Conservation (phyloP, 2,329 filamentous ascomycete genomes). For the Diaporthe sp. region DNA sequence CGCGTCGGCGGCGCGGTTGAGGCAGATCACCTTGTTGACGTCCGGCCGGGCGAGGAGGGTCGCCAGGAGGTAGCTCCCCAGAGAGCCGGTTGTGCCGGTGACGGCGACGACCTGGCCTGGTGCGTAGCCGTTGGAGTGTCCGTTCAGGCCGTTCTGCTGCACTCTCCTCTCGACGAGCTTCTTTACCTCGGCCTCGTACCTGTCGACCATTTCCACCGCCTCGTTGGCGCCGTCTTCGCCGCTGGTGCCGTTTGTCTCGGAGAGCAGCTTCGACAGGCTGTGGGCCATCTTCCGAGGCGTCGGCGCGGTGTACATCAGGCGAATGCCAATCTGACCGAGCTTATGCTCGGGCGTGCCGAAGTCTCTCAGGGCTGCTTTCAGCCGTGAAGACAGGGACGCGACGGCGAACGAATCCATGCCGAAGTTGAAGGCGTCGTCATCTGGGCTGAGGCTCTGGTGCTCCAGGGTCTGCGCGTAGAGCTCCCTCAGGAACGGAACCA, state of each 20-base stretch:
- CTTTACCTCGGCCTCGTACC: constrained; percentile 45
- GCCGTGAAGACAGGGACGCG: constrained; percentile 16
- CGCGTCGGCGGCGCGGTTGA: constrained; percentile 30
- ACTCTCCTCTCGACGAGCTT: constrained; percentile 41
- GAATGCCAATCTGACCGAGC: constrained; percentile 16
- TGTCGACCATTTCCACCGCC: constrained; percentile 27
- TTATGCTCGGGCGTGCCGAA: neutral
- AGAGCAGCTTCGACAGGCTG: constrained; percentile 11
- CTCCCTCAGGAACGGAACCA: constrained; percentile 23
- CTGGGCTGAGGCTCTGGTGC: constrained; percentile 1
- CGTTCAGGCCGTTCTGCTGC: constrained; percentile 8
- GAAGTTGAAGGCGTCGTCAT: constrained; percentile 28
- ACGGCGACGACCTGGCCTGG: constrained; percentile 26
- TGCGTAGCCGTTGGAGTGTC: constrained; percentile 1
- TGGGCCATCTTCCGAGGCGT: constrained; percentile 15
- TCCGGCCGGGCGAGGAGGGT: constrained; percentile 27
- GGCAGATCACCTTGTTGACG: constrained; percentile 30
- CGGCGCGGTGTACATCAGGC: constrained; percentile 15
- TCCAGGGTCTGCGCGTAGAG: constrained; percentile 29
- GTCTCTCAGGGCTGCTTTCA: constrained; percentile 31
- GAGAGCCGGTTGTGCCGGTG: constrained; percentile 30
- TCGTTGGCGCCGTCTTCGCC: neutral
- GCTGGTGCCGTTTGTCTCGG: neutral
- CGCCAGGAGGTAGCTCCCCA: constrained; percentile 31
- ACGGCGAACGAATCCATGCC: constrained; percentile 32